phyloP scores from a whole-genome alignment of 2,329 filamentous ascomycete species.

The Waltergamsia citrina region DNA sequence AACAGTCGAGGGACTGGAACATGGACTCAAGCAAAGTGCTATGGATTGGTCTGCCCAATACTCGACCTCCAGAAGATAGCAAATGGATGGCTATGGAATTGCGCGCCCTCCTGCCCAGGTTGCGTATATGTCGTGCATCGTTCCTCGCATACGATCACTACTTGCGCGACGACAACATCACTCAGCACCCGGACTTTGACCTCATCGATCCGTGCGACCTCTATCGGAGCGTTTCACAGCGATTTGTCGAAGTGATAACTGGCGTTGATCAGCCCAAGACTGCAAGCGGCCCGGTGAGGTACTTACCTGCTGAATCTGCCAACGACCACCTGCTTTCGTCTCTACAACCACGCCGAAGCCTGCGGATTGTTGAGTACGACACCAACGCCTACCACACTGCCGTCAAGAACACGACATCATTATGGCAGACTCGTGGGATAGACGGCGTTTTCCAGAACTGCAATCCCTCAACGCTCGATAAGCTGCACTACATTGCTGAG shows the following conservation, averaged over 20 bases:
- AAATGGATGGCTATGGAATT: conserved; percentile 32
- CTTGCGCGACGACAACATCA: conserved; percentile 18
- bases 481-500: conserved; percentile 33
- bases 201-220: conserved; percentile 30
- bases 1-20: conserved; percentile 22
- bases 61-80: conserved; percentile 22
- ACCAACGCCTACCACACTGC: conserved; percentile 23
- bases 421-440: conserved; percentile 28
- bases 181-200: conserved; percentile 23
- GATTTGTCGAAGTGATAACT: conserved; percentile 34
- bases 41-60: conserved; percentile 36
- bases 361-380: conserved; percentile 22
- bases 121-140: conserved; percentile 32
- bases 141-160: conserved; percentile 33
- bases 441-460: conserved; percentile 34
- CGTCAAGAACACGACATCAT: conserved; percentile 28
- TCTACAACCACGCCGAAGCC: conserved; percentile 13
- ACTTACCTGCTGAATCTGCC: conserved; percentile 16
- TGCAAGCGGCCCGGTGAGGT: conserved; percentile 21
- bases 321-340: conserved; percentile 13
- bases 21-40: conserved; percentile 22
- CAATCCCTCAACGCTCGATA: conserved; percentile 31
- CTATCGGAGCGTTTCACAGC: conserved; percentile 29
- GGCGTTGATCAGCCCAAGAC: conserved; percentile 27
- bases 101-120: conserved; percentile 20